These are phyloP conservation scores for Umbelopsis vinacea DNA, from an alignment of 192 early-diverging fungal genomes.

Conservation along the genomic window DNA sequence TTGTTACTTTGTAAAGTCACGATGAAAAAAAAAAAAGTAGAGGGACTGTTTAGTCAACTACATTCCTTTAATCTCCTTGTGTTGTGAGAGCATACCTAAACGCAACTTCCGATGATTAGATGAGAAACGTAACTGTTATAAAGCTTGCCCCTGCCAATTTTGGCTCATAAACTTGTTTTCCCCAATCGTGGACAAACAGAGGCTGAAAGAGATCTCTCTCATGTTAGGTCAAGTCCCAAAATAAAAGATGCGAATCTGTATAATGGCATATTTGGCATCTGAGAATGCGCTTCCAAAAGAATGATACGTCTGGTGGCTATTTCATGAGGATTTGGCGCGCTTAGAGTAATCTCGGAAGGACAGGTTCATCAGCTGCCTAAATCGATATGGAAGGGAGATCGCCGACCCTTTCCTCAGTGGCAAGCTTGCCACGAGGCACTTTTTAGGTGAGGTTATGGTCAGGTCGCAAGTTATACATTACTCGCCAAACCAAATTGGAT, in stretches of 20 bases:
- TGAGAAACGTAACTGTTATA: neutral
- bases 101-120: neutral
- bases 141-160: too few species aligned
- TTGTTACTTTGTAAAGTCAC: too few species aligned
- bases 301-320: too few species aligned
- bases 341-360: too few species aligned
- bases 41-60: too few species aligned
- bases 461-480: neutral
- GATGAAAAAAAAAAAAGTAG: too few species aligned
- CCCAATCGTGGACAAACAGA: neutral
- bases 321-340: neutral
- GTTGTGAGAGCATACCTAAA: neutral
- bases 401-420: neutral
- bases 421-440: slow-evolving; percentile 4
- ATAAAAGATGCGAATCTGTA: too few species aligned
- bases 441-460: neutral
- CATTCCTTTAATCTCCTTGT: too few species aligned
- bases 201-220: neutral
- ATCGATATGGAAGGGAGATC: neutral
- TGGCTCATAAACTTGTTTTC: too few species aligned
- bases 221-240: too few species aligned
- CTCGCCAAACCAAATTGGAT: neutral
- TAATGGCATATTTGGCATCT: too few species aligned
- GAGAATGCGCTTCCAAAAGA: too few species aligned
- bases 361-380: neutral